A percentile compares a stretch with the other conserved stretches of the same genome.
Evolutionary conservation across 2,329 filamentous ascomycete species (phyloP).

Genomic region (Cladosporium sp.): DNA sequence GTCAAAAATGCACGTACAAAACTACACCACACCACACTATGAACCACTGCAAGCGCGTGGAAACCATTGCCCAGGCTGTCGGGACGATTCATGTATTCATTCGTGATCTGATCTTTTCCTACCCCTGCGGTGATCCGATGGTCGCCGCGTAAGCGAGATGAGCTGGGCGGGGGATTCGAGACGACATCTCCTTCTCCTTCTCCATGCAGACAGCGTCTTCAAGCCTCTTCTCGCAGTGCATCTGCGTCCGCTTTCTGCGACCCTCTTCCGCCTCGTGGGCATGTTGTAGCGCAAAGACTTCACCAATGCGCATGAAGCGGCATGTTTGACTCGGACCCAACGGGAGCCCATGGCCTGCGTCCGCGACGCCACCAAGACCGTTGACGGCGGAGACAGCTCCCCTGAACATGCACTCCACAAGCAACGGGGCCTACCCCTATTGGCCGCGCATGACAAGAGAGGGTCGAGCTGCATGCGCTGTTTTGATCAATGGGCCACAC

Average conservation of each 20-base stretch:
- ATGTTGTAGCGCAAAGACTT: slow-evolving; percentile 2
- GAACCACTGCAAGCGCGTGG: background rate
- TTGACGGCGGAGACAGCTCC: slow-evolving; percentile 3
- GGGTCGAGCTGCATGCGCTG: slow-evolving; percentile 7
- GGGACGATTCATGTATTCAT: background rate
- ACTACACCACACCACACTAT: background rate
- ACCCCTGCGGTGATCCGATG: slow-evolving; percentile 7
- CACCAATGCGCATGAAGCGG: slow-evolving; percentile 8
- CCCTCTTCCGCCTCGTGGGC: background rate
- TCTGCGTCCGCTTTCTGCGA: background rate
- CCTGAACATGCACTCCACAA: slow-evolving; percentile 5
- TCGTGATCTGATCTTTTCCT: background rate
- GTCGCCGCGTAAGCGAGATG: slow-evolving; percentile 8
- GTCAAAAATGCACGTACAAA: background rate
- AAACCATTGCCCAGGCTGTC: slow-evolving; percentile 1
- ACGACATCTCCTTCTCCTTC: slow-evolving; percentile 1
- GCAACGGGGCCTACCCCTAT: background rate
- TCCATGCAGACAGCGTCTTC: background rate
- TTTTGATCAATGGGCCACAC: background rate
- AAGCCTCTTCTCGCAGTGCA: background rate
- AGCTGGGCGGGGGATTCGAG: background rate
- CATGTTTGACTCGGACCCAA: background rate
- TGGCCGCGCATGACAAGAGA: background rate
- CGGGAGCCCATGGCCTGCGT: background rate
- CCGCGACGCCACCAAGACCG: background rate